Base-by-base conservation (phyloP, 306 rosid species). In the Alnus rubra region DNA sequence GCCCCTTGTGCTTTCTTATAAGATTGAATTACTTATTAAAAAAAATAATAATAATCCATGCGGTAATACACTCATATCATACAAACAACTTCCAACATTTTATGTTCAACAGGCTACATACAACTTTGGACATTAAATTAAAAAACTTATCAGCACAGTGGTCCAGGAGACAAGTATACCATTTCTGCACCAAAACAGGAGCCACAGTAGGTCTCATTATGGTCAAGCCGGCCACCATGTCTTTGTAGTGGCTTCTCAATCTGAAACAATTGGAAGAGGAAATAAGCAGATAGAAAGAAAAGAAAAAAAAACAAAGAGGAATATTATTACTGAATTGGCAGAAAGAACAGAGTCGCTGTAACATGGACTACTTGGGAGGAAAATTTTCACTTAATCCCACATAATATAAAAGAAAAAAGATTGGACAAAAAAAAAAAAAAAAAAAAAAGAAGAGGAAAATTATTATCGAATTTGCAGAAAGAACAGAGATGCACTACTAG, bases 151-250 rank as follows among this genome's bases (percentile, higher is more conserved):
- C 4, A 56, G 60, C 63, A 78, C 13, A 64, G 44, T 18, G 31
- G 16, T 7, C 28, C 75, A 54, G 79, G 7, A 74, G 23, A 31
- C 73, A 84, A 15, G 76, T 90, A 81, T 91, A 93, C 99, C 85
- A 75, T 53, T 89, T 96, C 99, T 76, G 98, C 94, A 80, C 98
- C 99, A 79, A 42, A 93, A 81, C 99, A 96, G 68, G 99, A 96
- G 45, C 99, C 99, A 69, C 99, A 96, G 78, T 96, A 96, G 33
- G 99, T 96, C 90, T 96, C 99, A 28, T 96, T 96, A 76, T 91
- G 99, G 88, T 96, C 98, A 44, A 96, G 98, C 86, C 99, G 90
- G 76, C 99, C 98, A 88, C 99, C 99, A 77, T 96, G 99, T 77
- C 74, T 89, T 88, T 93, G 99, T 79, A 93, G 86, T 59, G 99